Evolutionary conservation across 148 eudicot species (phyloP), one percentile per base, ranked within the genome.

Genomic region (Diospyros lotus): DNA sequence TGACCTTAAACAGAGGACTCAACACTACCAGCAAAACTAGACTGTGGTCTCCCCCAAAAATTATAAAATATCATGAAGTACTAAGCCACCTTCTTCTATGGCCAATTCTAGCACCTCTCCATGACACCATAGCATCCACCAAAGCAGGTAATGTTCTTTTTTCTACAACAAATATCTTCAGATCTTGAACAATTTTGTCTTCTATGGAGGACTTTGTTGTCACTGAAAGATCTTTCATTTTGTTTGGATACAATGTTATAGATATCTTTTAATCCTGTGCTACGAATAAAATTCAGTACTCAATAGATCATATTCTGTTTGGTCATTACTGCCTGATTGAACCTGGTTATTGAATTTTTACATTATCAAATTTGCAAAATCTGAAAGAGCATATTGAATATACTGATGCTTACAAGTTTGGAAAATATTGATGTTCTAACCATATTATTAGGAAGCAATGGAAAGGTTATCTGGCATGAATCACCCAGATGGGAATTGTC

Each of bases 401-500:
- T 55, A 72, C 18, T 55, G 58, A 17, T 9, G n/a, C 50, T 44
- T 45, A 17, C 51, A 44, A 13, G 18, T 44, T 44, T 59, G 39
- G 64, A 56, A 74, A 68, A 74, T 64, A 71, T 74, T 84, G 48
- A 82, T 41, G 60, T 12, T 63, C 69, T 54, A 11, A 41, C 59
- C 64, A 56, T 80, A 63, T 66, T 80, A 64, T 43, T 83, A 94
- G 98, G 97, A 90, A 85, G 98, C 98, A 77, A 92, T 91, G 76
- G 98, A 94, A 72, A 77, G 77, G 73, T 90, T 94, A 56, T 80
- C 98, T 63, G 86, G 84, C 75, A 90, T 91, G 97, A 94, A 94
- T 83, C 97, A 91, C 66, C 98, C 98, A 46, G 95, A 94, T 72
- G 98, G 98, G 80, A 83, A 94, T 74, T 94, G 98, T 72, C 97